Evolutionary conservation across 129 eudicot genomes (phyloP).

Genomic region (Flaveria trinervia): DNA sequence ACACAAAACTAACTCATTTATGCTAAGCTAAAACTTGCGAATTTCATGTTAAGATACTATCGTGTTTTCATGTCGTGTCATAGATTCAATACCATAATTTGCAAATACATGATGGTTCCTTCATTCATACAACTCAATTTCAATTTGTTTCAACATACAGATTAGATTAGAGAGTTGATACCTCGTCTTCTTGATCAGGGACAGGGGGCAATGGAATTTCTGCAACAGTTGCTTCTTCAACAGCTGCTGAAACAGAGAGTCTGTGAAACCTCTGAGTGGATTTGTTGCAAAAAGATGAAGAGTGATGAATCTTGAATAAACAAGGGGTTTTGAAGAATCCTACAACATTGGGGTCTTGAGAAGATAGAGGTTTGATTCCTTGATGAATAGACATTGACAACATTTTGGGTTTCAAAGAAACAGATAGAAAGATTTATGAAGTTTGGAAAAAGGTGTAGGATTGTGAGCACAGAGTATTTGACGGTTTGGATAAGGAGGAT

Average conservation of each 20-base stretch:
- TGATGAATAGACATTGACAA: conserved; percentile 62
- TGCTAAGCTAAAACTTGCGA: too few relatives aligned
- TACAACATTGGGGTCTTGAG: conserved; percentile 36
- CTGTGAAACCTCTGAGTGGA: conserved; percentile 35
- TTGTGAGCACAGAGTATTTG: background rate
- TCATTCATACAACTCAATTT: background rate
- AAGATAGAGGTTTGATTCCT: conserved; percentile 47
- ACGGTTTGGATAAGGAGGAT: conserved; percentile 17
- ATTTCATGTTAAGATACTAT: too few relatives aligned
- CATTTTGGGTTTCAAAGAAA: conserved; percentile 39
- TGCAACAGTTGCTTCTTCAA: conserved; percentile 33
- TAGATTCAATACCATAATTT: background rate
- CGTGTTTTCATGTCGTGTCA: too few relatives aligned
- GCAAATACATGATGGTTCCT: background rate
- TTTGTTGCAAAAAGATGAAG: conserved; percentile 30
- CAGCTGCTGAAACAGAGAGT: conserved; percentile 44
- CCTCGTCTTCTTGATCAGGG: conserved; percentile 39
- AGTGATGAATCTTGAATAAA: conserved; percentile 36
- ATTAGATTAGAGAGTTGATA: background rate
- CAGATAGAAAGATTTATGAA: conserved; percentile 16
- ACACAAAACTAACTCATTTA: background rate
- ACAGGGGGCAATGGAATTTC: conserved; percentile 32
- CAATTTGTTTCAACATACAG: too few relatives aligned
- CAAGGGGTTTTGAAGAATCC: conserved; percentile 37
- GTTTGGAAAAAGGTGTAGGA: conserved; percentile 13